Evolutionary conservation across 495 filamentous ascomycete genomes (phyloP), one percentile per base, ranked within the genome.

Genomic region (Platismatia glauca): DNA sequence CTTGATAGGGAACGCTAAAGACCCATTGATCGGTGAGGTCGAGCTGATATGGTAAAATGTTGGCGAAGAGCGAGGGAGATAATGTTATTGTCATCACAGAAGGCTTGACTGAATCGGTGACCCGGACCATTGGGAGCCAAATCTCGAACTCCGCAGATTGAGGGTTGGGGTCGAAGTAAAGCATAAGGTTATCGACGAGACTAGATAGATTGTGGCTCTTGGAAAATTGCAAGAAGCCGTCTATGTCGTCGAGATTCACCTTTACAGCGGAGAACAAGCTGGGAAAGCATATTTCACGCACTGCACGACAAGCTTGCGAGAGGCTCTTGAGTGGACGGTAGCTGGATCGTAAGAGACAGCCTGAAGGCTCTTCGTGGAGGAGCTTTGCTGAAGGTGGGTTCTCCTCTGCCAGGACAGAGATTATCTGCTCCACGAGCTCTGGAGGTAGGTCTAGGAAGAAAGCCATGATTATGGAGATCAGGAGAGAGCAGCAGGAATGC

Each of bases 391-490:
- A 63, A 7, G 39, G 61, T 15, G 61, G 55, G 2, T 58, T 4
- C 22, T 16, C 24, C n/a, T 57, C 41, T 39, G 15, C n/a, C 39
- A 63, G n/a, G 34, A 33, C 44, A 5, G 22, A 58, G 57, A 67
- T 55, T 34, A 67, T 67, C 16, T 57, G 48, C 33, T 65, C 48
- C 20, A 64, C 7, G 8, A 67, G 39, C 55, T 67, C 65, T 0
- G 39, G 18, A 20, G 63, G 65, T 12, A 67, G 50, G 24, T 60
- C 57, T 12, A 60, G 34, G 29, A 64, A 34, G 24, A 48, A 59
- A 29, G 44, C 1, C 61, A 67, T 67, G 44, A 3, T 55, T 61
- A 2, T 1, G 34, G n/a, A 24, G 4, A 37, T 9, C 11, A 37
- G 31, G 4, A 22, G 12, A n/a, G 55, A 24, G 55, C 4, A 8